A percentile compares a stretch with the other conserved stretches of the same genome.
phyloP scores from a whole-genome alignment of 352 stramenopile species.

The Globisporangium megalacanthum region DNA sequence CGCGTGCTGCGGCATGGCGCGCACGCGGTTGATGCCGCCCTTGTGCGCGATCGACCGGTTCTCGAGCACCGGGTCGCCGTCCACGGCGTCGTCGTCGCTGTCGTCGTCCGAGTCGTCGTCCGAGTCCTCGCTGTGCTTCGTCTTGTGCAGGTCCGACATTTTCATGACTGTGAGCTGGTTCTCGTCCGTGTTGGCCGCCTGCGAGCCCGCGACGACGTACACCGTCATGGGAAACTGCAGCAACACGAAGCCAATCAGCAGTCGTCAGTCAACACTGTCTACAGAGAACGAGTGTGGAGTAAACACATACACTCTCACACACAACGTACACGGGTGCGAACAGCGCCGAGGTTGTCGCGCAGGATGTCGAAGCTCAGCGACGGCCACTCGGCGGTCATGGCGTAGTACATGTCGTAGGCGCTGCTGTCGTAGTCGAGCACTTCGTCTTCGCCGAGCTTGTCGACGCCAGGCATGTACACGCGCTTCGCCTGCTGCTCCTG shows the following conservation, averaged over 20 bases:
- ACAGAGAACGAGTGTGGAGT: not conserved
- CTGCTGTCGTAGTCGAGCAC: constrained; percentile 98
- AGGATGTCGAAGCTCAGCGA: constrained; percentile 98
- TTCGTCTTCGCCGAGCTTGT: constrained; percentile 90
- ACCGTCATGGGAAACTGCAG: constrained; percentile 93
- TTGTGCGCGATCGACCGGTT: constrained; percentile 93
- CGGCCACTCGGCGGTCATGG: constrained; percentile 97
- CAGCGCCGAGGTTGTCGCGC: constrained; percentile 92
- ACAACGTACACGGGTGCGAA: constrained; percentile 59
- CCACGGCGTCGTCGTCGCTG: constrained; percentile 89
- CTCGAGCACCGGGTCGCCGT: constrained; percentile 95
- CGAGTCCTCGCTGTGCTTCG: constrained; percentile 75
- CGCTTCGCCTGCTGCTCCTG: constrained; percentile 60
- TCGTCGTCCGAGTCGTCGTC: constrained; percentile 76
- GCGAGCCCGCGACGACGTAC: constrained; percentile 95
- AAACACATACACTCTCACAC: not conserved
- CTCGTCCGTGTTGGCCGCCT: constrained; percentile 88
- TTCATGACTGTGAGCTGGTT: constrained; percentile 99
- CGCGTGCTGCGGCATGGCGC: constrained; percentile 92
- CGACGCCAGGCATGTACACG: constrained; percentile 93
- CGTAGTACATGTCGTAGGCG: constrained; percentile 99
- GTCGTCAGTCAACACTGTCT: not conserved
- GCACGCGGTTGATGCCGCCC: constrained; percentile 95
- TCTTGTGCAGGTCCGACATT: constrained; percentile 96
- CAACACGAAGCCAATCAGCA: not conserved